Percentiles rank a stretch among this genome's conserved stretches.
Evolutionary conservation across 805 yeast species (phyloP).

Genomic region (Dipodascopsis uninucleata): DNA sequence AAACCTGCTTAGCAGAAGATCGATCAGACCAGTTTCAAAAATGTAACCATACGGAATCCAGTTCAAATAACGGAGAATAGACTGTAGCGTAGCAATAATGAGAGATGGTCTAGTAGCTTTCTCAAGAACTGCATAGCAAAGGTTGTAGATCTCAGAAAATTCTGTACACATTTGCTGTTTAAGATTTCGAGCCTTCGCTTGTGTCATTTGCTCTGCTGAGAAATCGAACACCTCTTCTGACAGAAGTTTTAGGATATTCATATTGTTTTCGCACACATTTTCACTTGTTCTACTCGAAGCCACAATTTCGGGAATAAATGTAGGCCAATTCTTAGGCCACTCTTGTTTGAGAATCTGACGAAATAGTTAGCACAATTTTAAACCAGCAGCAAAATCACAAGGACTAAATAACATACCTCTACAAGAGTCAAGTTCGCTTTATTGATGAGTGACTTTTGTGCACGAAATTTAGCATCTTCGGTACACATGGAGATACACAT

Average conservation of each 20-base stretch:
- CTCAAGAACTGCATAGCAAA: constrained; percentile 90
- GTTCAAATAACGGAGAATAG: constrained; percentile 78
- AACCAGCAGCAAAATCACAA: neutral
- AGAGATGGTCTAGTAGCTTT: constrained; percentile 82
- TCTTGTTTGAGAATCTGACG: constrained; percentile 87
- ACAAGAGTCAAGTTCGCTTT: constrained; percentile 93
- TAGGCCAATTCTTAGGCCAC: constrained; percentile 99
- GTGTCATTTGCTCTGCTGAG: constrained; percentile 95
- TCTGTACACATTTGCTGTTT: constrained; percentile 83
- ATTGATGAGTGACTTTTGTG: constrained; percentile 78
- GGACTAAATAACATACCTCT: constrained; percentile 17
- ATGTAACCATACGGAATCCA: constrained; percentile 93
- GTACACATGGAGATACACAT: constrained; percentile 92
- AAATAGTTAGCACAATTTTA: neutral
- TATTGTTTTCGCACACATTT: constrained; percentile 96
- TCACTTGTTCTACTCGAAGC: constrained; percentile 76
- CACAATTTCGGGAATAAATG: constrained; percentile 89
- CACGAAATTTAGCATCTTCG: constrained; percentile 64
- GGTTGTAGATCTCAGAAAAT: constrained; percentile 86
- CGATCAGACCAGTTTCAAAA: constrained; percentile 79
- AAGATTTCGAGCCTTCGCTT: constrained; percentile 81
- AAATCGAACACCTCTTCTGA: constrained; percentile 96
- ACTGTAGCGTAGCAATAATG: constrained; percentile 76
- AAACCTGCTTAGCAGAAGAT: constrained; percentile 68
- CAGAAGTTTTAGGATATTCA: constrained; percentile 82